Conservation (phyloP, 2,329 filamentous ascomycete genomes). For the Stenocarpella maydis region DNA sequence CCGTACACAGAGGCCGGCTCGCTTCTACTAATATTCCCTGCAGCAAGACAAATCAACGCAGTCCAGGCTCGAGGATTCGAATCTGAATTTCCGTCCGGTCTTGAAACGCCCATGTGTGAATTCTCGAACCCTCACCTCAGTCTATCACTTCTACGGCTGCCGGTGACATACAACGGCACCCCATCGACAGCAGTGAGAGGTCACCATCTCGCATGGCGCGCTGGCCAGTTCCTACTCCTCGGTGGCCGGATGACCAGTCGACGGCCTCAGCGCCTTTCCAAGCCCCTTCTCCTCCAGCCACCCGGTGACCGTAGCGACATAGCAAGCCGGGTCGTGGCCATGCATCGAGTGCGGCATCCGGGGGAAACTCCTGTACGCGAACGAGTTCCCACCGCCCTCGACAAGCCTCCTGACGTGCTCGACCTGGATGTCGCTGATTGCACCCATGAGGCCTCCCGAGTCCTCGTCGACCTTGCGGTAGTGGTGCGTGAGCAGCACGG, state of each 20-base stretch:
- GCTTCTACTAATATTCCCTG: not conserved
- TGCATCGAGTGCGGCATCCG: slow-evolving; percentile 36
- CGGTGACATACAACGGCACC: too few species aligned
- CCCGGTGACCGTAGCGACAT: slow-evolving; percentile 31
- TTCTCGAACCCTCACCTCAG: too few species aligned
- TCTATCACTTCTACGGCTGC: not conserved
- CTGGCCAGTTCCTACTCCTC: not conserved
- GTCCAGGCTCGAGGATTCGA: not conserved
- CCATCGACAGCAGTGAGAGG: not conserved
- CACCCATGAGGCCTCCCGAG: slow-evolving; percentile 30
- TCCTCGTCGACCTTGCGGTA: slow-evolving; percentile 31
- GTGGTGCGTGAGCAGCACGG: slow-evolving; percentile 36
- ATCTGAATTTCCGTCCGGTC: too few species aligned
- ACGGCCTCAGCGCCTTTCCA: slow-evolving; percentile 28
- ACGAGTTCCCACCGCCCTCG: slow-evolving; percentile 32
- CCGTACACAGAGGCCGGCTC: not conserved
- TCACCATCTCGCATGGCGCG: too few species aligned
- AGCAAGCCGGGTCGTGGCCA: slow-evolving; percentile 31
- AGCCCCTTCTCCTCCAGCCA: slow-evolving; percentile 34
- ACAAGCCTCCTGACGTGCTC: slow-evolving; percentile 32
- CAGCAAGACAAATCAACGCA: not conserved
- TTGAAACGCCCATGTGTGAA: not conserved
- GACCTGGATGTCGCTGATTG: slow-evolving; percentile 31
- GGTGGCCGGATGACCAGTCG: slow-evolving; percentile 2
- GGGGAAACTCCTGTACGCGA: slow-evolving; percentile 33